phyloP scores from a whole-genome alignment of 2,329 filamentous ascomycete species.

The Cordyceps tenuipes region DNA sequence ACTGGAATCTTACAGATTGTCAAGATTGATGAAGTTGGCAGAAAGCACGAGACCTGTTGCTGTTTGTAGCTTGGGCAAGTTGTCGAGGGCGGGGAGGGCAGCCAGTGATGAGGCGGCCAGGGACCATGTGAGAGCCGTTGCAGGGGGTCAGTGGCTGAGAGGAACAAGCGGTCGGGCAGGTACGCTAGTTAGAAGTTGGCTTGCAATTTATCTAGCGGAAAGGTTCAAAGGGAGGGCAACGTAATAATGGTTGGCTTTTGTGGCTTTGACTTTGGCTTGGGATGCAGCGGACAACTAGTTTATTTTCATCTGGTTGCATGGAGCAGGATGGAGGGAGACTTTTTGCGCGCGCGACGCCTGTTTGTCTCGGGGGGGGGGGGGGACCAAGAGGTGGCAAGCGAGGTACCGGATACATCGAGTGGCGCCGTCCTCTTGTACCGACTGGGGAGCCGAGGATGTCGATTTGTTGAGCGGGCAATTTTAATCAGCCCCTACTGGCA shows the following conservation, averaged over 20 bases:
- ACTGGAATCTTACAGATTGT: constrained; percentile 12
- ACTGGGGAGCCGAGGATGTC: background rate
- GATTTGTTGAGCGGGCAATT: constrained; percentile 1
- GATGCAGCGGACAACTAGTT: background rate
- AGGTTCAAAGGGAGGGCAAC: background rate
- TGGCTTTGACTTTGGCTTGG: background rate
- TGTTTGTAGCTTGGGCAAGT: constrained; percentile 23
- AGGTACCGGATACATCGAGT: background rate
- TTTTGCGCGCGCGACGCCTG: background rate
- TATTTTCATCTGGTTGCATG: background rate
- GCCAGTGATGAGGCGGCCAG: constrained; percentile 22
- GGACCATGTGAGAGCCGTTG: constrained; percentile 22
- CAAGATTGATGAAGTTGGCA: constrained; percentile 16
- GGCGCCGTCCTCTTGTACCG: background rate
- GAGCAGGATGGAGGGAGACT: background rate
- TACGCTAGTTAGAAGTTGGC: background rate
- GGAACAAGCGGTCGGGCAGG: constrained; percentile 5
- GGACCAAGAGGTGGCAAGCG: background rate
- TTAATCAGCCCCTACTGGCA: background rate
- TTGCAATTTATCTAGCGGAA: background rate
- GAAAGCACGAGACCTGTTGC: constrained; percentile 33
- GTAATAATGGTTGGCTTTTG: background rate
- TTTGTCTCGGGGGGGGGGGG: background rate
- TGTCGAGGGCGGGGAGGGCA: constrained; percentile 21
- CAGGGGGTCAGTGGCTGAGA: constrained; percentile 8